A percentile compares a stretch with the other conserved stretches of the same genome.
These are phyloP conservation scores for Pulveroboletus ravenelii DNA, from an alignment of 768 basidiomycete genomes.

Conservation along the genomic window DNA sequence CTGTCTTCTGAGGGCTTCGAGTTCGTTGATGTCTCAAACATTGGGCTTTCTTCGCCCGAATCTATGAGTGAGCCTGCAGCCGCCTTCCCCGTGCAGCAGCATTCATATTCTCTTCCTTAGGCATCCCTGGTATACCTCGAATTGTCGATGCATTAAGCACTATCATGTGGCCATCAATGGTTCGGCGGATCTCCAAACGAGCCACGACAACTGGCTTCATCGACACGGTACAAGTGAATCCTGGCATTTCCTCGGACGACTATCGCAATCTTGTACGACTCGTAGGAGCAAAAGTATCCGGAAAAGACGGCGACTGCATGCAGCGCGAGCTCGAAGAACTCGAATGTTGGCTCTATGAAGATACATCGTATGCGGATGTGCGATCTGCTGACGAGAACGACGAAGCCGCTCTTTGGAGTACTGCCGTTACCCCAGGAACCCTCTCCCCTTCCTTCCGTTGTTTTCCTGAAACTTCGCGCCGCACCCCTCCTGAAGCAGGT, in stretches of 20 bases:
- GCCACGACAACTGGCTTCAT: background rate
- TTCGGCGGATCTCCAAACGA: constrained; percentile 18
- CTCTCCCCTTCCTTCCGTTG: constrained; percentile 23
- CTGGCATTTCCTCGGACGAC: constrained; percentile 10
- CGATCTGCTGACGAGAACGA: constrained; percentile 15
- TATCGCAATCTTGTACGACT: constrained; percentile 22
- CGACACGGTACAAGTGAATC: background rate
- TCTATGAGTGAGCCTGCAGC: constrained; percentile 13
- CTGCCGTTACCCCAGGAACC: constrained; percentile 29
- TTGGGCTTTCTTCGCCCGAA: constrained; percentile 5
- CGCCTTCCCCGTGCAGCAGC: background rate
- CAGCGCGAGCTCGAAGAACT: constrained; percentile 54
- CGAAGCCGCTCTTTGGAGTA: constrained; percentile 38
- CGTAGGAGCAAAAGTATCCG: constrained; percentile 19
- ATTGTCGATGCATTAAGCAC: constrained; percentile 78
- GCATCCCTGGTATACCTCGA: constrained; percentile 54
- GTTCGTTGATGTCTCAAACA: constrained; percentile 49
- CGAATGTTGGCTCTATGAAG: constrained; percentile 57
- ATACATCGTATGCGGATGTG: constrained; percentile 13
- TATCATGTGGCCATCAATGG: constrained; percentile 85
- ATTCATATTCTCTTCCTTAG: constrained; percentile 26
- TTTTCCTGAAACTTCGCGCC: constrained; percentile 16
- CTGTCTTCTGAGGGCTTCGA: constrained; percentile 72
- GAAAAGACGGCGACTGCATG: constrained; percentile 32
- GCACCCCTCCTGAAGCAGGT: constrained; percentile 35